Evolutionary conservation across 768 basidiomycete species (phyloP).

Genomic region (Boletellus emodensis): DNA sequence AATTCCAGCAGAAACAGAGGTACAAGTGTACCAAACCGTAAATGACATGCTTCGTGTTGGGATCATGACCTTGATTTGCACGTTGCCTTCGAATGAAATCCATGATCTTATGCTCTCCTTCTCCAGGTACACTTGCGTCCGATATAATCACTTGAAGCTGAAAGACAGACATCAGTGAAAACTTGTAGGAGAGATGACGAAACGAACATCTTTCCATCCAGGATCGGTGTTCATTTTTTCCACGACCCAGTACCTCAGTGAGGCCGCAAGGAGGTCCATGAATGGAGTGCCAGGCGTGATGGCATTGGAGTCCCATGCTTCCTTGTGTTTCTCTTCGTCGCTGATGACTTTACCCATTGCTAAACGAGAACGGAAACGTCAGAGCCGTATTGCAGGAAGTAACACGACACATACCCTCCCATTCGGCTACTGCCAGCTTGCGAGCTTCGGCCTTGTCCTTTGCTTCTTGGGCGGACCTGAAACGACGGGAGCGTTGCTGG

Average conservation of each 20-base stretch:
- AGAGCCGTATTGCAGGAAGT: neutral
- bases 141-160: slow-evolving; percentile 96
- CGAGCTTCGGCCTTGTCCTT: slow-evolving; percentile 88
- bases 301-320: slow-evolving; percentile 96
- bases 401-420: slow-evolving; percentile 60
- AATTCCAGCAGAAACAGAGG: neutral
- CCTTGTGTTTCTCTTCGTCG: slow-evolving; percentile 80
- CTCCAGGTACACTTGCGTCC: slow-evolving; percentile 94
- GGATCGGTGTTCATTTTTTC: slow-evolving; percentile 93
- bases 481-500: slow-evolving; percentile 95
- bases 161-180: neutral
- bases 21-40: slow-evolving; percentile 77
- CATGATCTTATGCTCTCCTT: slow-evolving; percentile 99
- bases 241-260: slow-evolving; percentile 93
- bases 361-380: slow-evolving; percentile 25
- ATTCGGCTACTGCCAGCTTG: slow-evolving; percentile 75
- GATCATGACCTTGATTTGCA: slow-evolving; percentile 81
- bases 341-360: slow-evolving; percentile 89
- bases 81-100: slow-evolving; percentile 93
- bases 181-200: neutral
- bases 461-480: slow-evolving; percentile 92
- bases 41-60: slow-evolving; percentile 95
- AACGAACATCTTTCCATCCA: slow-evolving; percentile 85
- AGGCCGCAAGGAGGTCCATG: slow-evolving; percentile 87
- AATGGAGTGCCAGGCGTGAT: slow-evolving; percentile 99